A percentile compares a stretch with the other conserved stretches of the same genome.
phyloP scores from a whole-genome alignment of 257 asterid genomes.

The Haberlea rhodopensis region DNA sequence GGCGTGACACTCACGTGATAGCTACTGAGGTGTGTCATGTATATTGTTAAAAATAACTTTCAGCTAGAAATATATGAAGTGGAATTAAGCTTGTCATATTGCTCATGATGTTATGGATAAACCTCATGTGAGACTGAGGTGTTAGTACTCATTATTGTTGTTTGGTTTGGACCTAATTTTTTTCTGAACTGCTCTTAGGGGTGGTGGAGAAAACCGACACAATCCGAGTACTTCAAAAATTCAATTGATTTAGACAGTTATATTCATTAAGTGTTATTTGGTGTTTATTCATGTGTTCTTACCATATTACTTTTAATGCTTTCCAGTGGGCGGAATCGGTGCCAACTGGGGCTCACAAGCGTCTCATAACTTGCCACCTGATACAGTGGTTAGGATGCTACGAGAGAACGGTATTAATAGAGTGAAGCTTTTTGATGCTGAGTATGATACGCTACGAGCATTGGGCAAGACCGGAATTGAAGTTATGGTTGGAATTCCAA shows the following conservation, averaged over 20 bases:
- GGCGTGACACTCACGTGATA: not conserved
- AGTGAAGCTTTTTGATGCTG: conserved; percentile 85
- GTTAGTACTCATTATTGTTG: not conserved
- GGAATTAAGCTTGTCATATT: not conserved
- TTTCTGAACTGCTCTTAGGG: not conserved
- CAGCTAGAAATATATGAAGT: not conserved
- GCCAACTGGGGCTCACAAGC: conserved; percentile 89
- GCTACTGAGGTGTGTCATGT: not conserved
- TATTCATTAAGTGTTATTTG: conserved; percentile 16
- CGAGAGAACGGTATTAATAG: conserved; percentile 74
- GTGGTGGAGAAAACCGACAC: not conserved
- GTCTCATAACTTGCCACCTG: conserved; percentile 65
- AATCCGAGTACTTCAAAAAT: not conserved
- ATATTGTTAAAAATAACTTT: not conserved
- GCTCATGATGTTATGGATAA: not conserved
- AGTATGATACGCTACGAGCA: conserved; percentile 68
- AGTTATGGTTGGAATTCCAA: conserved; percentile 95
- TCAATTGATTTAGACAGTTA: not conserved
- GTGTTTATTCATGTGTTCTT: conserved; percentile 1
- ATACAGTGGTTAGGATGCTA: conserved; percentile 66
- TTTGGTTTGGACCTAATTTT: not conserved
- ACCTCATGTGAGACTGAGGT: not conserved
- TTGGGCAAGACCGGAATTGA: conserved; percentile 66
- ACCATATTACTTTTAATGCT: conserved; percentile 18
- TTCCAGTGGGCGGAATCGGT: conserved; percentile 60